These are phyloP conservation scores for Malus hybrid DNA, from an alignment of 331 rosid species.

Conservation along the genomic window DNA sequence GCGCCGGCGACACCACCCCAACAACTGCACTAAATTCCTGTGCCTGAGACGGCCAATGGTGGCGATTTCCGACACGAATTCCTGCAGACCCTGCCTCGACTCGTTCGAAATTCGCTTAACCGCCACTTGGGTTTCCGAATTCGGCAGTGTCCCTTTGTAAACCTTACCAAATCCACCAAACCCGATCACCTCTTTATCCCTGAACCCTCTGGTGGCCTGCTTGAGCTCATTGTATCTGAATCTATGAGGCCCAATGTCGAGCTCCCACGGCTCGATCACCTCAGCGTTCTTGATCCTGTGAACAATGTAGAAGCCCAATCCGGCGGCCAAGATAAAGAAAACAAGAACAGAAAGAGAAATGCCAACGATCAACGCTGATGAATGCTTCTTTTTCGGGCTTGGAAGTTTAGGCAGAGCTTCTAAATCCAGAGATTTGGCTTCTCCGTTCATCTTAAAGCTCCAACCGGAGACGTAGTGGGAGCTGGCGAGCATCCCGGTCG, in stretches of 20 bases:
- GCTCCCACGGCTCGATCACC: conserved; percentile 60
- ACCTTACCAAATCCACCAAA: conserved; percentile 65
- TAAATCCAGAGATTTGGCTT: conserved; percentile 33
- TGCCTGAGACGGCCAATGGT: conserved; percentile 66
- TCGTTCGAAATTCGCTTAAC: conserved; percentile 60
- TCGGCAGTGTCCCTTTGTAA: conserved; percentile 47
- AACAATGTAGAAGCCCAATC: conserved; percentile 18
- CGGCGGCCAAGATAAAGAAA: conserved; percentile 4
- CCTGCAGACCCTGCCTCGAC: conserved; percentile 54
- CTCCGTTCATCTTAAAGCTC: conserved; percentile 57
- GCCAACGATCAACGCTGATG: conserved; percentile 7
- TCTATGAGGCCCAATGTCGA: conserved; percentile 61
- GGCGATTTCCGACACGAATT: conserved; percentile 53
- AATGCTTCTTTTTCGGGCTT: background rate
- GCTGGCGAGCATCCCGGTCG: conserved; percentile 63
- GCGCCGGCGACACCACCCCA: conserved; percentile 63
- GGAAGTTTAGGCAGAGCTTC: conserved; percentile 41
- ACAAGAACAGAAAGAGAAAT: conserved; percentile 26
- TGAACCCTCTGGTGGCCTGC: conserved; percentile 50
- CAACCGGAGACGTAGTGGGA: conserved; percentile 56
- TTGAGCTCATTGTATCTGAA: conserved; percentile 48
- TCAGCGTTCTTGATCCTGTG: conserved; percentile 38
- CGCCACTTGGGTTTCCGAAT: conserved; percentile 35
- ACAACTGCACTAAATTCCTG: conserved; percentile 52
- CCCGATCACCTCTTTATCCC: conserved; percentile 48